These are phyloP conservation scores for Colletotrichum simmondsii DNA, from an alignment of 2,329 filamentous ascomycete species.

Conservation along the genomic window DNA sequence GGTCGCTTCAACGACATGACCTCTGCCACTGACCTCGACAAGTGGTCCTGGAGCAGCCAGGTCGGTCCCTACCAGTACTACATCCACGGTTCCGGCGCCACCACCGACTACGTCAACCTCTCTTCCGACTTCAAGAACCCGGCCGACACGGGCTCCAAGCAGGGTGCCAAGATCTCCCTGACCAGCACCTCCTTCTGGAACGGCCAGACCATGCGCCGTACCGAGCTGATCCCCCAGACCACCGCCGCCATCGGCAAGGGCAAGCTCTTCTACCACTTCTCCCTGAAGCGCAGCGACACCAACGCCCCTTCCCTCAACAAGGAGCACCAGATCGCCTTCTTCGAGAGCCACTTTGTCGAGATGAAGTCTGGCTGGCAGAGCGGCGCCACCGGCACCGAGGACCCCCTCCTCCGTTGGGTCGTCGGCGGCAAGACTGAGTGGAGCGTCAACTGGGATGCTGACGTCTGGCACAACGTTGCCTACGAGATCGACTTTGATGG, in stretches of 20 bases:
- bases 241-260: conserved; percentile 71
- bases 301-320: conserved; percentile 71
- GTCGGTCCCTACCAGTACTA: conserved; percentile 81
- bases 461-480: conserved; percentile 80
- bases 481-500: conserved; percentile 78
- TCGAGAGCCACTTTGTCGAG: conserved; percentile 81
- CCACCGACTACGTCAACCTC: conserved; percentile 71
- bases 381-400: conserved; percentile 55
- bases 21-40: conserved; percentile 63
- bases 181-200: conserved; percentile 75
- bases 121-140: conserved; percentile 72
- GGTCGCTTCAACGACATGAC: conserved; percentile 72
- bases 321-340: conserved; percentile 74
- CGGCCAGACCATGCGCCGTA: conserved; percentile 77
- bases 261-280: conserved; percentile 79
- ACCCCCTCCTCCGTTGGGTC: conserved; percentile 72
- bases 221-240: conserved; percentile 79
- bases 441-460: conserved; percentile 69
- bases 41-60: conserved; percentile 76
- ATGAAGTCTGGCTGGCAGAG: conserved; percentile 75
- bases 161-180: conserved; percentile 78
- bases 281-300: conserved; percentile 66
- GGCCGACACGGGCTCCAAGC: conserved; percentile 67
- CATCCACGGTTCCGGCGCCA: conserved; percentile 71
- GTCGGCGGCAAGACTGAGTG: conserved; percentile 70